These are phyloP conservation scores for Sergeia podlipaevii DNA, from an alignment of 208 protist species.

Conservation along the genomic window DNA sequence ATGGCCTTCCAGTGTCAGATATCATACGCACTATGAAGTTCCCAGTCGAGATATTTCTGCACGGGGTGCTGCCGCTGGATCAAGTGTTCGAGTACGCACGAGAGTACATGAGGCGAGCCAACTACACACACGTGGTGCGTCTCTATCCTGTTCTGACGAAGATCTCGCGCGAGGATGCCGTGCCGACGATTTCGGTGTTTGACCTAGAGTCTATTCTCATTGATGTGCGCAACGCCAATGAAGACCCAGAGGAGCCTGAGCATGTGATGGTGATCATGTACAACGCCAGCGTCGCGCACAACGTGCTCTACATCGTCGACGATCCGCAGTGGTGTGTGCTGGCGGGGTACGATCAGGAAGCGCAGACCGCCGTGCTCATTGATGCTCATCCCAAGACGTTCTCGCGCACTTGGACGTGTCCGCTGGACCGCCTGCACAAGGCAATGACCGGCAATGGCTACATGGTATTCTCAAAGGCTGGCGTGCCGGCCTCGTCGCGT, in stretches of 20 bases:
- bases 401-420: conserved; percentile 75
- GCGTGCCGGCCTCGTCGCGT: conserved; percentile 6
- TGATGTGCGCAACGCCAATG: conserved; percentile 68
- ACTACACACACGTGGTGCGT: conserved; percentile 38
- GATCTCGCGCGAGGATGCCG: conserved; percentile 81
- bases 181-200: conserved; percentile 87
- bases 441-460: conserved; percentile 86
- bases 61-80: conserved; percentile 66
- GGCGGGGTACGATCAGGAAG: conserved; percentile 83
- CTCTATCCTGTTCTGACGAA: conserved; percentile 85
- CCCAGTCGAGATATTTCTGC: conserved; percentile 70
- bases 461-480: conserved; percentile 73
- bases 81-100: conserved; percentile 81
- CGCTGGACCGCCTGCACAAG: conserved; percentile 85
- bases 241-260: conserved; percentile 58
- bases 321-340: conserved; percentile 83
- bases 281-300: conserved; percentile 86
- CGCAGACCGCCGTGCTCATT: conserved; percentile 77
- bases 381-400: conserved; percentile 86
- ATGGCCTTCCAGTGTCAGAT: conserved; percentile 76
- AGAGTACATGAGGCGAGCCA: conserved; percentile 50
- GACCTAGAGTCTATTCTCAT: conserved; percentile 83
- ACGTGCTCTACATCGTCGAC: conserved; percentile 77
- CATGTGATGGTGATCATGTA: conserved; percentile 90
- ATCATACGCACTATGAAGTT: conserved; percentile 78